phyloP scores from a whole-genome alignment of 2,329 filamentous ascomycete genomes.

The Trichoderma sp. region DNA sequence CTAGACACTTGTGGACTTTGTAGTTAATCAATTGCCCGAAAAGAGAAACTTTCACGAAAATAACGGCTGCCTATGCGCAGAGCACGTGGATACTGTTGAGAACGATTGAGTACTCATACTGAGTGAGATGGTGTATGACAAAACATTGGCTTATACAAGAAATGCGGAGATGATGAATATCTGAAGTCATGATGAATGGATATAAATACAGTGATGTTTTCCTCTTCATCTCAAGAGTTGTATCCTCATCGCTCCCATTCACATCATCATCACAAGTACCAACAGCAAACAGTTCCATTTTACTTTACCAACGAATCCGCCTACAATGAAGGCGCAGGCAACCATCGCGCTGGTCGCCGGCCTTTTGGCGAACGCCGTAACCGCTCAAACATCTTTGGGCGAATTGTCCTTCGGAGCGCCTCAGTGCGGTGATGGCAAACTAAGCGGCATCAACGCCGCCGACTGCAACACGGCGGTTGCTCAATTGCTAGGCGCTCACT shows the following conservation, averaged over 20 bases:
- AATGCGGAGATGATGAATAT: background rate
- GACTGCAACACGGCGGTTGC: slow-evolving; percentile 3
- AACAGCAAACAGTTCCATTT: background rate
- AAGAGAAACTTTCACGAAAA: background rate
- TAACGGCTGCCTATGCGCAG: too few species aligned
- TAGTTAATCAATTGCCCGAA: background rate
- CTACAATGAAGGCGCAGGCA: background rate
- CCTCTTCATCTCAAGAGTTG: background rate
- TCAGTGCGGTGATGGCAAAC: background rate
- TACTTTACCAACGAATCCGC: background rate
- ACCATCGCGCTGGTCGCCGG: background rate
- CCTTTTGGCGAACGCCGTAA: background rate
- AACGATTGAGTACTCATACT: background rate
- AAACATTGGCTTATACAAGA: background rate
- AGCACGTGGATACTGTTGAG: background rate
- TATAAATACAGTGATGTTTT: background rate
- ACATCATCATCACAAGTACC: background rate
- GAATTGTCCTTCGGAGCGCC: background rate
- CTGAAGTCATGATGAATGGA: background rate
- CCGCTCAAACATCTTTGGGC: background rate
- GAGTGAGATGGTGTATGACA: background rate
- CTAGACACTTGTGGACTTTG: background rate
- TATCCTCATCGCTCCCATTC: background rate
- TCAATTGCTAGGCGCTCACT: background rate
- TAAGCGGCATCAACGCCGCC: background rate